Evolutionary conservation across 805 yeast species (phyloP).

Genomic region (Saturnispora zaruensis): DNA sequence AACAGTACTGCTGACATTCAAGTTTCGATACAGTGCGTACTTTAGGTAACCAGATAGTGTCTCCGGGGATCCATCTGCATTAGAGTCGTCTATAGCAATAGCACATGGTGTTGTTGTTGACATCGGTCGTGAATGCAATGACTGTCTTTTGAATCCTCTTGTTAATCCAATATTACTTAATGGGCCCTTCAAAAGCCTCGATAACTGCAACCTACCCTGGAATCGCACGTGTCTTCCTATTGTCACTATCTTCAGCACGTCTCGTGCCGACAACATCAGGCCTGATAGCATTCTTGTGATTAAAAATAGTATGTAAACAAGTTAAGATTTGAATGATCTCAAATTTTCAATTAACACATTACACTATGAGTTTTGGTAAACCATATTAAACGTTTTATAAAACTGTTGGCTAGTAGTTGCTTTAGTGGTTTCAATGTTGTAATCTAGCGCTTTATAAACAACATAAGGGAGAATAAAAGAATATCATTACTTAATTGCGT

Average conservation of each 20-base stretch:
- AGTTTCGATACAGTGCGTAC: slow-evolving; percentile 27
- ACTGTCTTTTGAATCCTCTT: neutral
- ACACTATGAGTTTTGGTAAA: too few species aligned
- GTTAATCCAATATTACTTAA: neutral
- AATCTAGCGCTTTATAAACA: too few species aligned
- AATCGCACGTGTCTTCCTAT: slow-evolving; percentile 4
- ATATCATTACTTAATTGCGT: too few species aligned
- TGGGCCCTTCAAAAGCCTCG: neutral
- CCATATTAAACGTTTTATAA: too few species aligned
- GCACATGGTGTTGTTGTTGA: slow-evolving; percentile 4
- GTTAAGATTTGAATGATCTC: neutral
- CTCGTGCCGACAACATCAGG: neutral
- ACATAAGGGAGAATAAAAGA: too few species aligned
- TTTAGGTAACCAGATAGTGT: slow-evolving; percentile 26
- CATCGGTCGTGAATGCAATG: slow-evolving; percentile 2
- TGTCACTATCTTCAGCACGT: neutral
- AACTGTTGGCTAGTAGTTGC: too few species aligned
- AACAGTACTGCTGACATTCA: slow-evolving; percentile 39
- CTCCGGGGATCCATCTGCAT: slow-evolving; percentile 17
- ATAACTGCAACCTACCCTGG: neutral
- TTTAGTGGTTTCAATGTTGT: too few species aligned
- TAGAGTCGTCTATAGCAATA: neutral
- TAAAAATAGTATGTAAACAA: neutral
- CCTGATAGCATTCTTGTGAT: slow-evolving; percentile 2
- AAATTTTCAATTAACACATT: too few species aligned